A percentile compares a stretch with the other conserved stretches of the same genome.
Conservation (phyloP, 192 early-diverging fungal genomes). For the Irineochytrium annulatum region DNA sequence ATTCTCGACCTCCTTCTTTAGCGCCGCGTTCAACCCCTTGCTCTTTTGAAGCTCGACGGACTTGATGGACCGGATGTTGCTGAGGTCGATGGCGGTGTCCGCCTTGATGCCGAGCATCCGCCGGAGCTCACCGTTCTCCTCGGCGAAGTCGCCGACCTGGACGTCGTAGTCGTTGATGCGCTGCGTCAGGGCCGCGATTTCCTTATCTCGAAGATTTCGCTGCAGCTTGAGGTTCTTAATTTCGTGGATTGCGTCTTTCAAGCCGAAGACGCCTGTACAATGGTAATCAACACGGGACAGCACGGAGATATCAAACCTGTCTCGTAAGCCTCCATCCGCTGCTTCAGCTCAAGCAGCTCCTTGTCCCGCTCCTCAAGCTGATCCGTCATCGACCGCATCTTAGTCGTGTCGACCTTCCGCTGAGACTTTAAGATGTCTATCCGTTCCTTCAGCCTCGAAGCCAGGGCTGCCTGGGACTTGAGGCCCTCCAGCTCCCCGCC, state of each 20-base stretch:
- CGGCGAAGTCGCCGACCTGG: constrained; percentile 40
- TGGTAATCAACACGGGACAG: not conserved
- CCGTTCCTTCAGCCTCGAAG: constrained; percentile 34
- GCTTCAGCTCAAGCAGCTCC: constrained; percentile 34
- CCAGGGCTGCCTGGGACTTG: constrained; percentile 16
- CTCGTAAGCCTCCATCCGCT: constrained; percentile 41
- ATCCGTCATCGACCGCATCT: constrained; percentile 24
- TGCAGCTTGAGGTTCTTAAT: constrained; percentile 43
- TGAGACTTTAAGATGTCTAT: constrained; percentile 26
- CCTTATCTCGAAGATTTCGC: constrained; percentile 33
- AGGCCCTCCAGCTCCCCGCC: constrained; percentile 17
- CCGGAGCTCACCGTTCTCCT: constrained; percentile 46
- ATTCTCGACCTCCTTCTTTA: constrained; percentile 46
- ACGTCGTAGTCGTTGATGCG: constrained; percentile 40
- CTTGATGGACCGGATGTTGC: constrained; percentile 34
- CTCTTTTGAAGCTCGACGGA: constrained; percentile 45
- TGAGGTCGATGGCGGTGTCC: constrained; percentile 39
- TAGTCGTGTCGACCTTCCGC: constrained; percentile 18
- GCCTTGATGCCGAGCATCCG: constrained; percentile 20
- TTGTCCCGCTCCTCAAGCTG: constrained; percentile 42
- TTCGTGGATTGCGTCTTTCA: constrained; percentile 46
- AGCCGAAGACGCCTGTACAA: constrained; percentile 36
- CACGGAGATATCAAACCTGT: constrained; percentile 20
- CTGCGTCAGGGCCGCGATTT: constrained; percentile 31
- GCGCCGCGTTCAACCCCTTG: constrained; percentile 27